Base-by-base conservation (phyloP, 805 yeast species). In the Pichia rugopelliculosa region DNA sequence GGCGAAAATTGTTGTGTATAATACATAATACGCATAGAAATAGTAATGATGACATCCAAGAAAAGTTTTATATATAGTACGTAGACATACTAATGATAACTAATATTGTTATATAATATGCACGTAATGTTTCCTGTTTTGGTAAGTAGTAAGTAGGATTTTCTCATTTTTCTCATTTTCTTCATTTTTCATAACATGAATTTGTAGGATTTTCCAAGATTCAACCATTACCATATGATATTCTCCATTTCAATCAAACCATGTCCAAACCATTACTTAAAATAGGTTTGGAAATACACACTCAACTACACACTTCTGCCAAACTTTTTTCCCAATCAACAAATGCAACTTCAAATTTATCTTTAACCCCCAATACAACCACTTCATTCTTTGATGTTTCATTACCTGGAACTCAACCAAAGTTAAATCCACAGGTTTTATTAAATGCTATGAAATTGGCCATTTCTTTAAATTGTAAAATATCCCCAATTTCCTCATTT, bases 251-350 rank as follows among this genome's bases (percentile, higher is more conserved):
- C 17, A 2, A 17, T 30, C 27, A 18, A 10, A 18, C 9, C 22
- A 47, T 47, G 50, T 23, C 39, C 5, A 46, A 37, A 41, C 47
- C 50, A 54, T 22, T 56, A 47, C 49, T 91, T 53, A 86, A 81
- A 59, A 85, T 96, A 59, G 99, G 99, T 0, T 68, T 93, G 33
- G 99, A 93, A 63, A 85, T 93, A 39, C 99, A 93, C 62, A 84
- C 97, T 1, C 99, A 93, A 64, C 69, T 93, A 46, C 74, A 77
- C 53, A 87, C 97, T 0, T 60, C 65, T 34, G 70, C 75, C 46
- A 93, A 93, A 63, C 76, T 93, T 24, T 93, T 93, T 56, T 85
- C 96, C 3, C 56, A 71, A 2, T 75, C 90, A 1, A 65, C 65
- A 3, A 68, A 72, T 46, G 67, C 73, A 7, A 73, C 76, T 46